phyloP scores from a whole-genome alignment of 2,329 filamentous ascomycete species.

The Diaporthe sp. region DNA sequence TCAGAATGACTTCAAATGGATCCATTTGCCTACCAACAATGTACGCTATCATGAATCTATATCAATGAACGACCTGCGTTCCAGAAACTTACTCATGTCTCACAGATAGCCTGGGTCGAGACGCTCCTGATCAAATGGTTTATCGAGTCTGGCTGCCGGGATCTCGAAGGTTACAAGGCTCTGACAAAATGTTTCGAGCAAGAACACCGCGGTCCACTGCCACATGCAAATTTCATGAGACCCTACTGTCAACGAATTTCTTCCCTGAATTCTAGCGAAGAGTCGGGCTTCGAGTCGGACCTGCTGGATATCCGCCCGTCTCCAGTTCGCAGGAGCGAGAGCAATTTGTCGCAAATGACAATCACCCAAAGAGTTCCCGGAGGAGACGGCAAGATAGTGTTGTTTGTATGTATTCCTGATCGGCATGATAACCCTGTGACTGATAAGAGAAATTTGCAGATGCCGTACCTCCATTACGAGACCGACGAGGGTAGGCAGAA shows the following conservation, averaged over 20 bases:
- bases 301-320: slow-evolving; percentile 37
- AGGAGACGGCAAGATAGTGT: slow-evolving; percentile 49
- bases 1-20: slow-evolving; percentile 60
- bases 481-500: slow-evolving; percentile 65
- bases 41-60: slow-evolving; percentile 51
- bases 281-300: slow-evolving; percentile 25
- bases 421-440: neutral
- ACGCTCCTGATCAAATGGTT: slow-evolving; percentile 73
- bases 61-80: slow-evolving; percentile 41
- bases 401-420: slow-evolving; percentile 27
- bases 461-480: slow-evolving; percentile 77
- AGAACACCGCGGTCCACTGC: slow-evolving; percentile 69
- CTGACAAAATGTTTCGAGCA: slow-evolving; percentile 72
- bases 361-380: slow-evolving; percentile 39
- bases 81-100: neutral
- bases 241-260: slow-evolving; percentile 67
- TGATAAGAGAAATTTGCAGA: slow-evolving; percentile 52
- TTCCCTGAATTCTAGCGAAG: slow-evolving; percentile 47
- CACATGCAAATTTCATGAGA: slow-evolving; percentile 74
- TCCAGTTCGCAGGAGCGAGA: slow-evolving; percentile 39
- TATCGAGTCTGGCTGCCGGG: slow-evolving; percentile 71
- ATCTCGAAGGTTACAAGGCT: slow-evolving; percentile 73
- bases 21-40: slow-evolving; percentile 66
- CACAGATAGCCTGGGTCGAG: slow-evolving; percentile 69
- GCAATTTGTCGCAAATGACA: slow-evolving; percentile 42